These are phyloP conservation scores for Aspergillus sp. DNA, from an alignment of 2,329 filamentous ascomycete genomes.

Conservation along the genomic window DNA sequence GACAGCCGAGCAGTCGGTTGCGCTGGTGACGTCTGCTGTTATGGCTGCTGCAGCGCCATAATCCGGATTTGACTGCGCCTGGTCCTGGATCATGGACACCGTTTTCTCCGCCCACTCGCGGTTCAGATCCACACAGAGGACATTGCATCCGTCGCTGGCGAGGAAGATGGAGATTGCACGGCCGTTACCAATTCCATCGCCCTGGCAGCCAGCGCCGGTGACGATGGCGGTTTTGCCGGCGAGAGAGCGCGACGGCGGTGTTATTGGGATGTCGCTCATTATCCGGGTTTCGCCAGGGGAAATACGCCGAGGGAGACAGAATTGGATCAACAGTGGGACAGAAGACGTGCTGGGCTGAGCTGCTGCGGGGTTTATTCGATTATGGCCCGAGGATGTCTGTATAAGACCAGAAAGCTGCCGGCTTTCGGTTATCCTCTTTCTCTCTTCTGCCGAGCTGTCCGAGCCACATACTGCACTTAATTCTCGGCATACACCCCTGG, in stretches of 20 bases:
- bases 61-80: constrained; percentile 9
- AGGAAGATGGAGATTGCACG: constrained; percentile 58
- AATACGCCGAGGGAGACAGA: no score
- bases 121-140: constrained; percentile 60
- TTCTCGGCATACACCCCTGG: no score
- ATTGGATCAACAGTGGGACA: no score
- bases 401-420: no score
- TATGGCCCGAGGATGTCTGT: no score
- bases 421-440: not conserved
- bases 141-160: constrained; percentile 57
- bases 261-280: constrained; percentile 1
- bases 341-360: no score
- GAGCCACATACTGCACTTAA: no score
- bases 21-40: constrained; percentile 55
- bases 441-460: not conserved
- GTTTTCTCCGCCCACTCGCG: constrained; percentile 53
- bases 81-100: constrained; percentile 49
- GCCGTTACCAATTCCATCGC: constrained; percentile 63
- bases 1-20: constrained; percentile 50
- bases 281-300: no score
- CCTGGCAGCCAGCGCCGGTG: constrained; percentile 58
- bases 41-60: constrained; percentile 33
- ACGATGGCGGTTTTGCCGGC: constrained; percentile 46
- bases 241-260: constrained; percentile 7
- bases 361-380: no score